phyloP scores from a whole-genome alignment of 345 rosid species.

The Melaleuca alternifolia region DNA sequence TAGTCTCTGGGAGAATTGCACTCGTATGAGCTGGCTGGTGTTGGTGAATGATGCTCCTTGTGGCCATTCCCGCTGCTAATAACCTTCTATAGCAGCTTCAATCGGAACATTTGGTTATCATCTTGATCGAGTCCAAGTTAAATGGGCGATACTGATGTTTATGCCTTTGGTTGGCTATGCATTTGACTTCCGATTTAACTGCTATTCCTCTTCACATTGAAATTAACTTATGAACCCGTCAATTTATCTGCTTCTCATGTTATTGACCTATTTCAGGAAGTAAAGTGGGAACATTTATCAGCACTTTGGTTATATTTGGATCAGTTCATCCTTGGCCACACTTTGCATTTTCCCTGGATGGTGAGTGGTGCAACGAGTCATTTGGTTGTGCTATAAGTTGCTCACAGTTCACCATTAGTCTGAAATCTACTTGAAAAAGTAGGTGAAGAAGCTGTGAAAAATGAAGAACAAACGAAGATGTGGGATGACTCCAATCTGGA shows the following conservation, averaged over 20 bases:
- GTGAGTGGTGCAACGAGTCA: background rate
- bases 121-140: background rate
- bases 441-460: conserved; percentile 23
- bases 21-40: no score
- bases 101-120: background rate
- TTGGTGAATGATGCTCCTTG: no score
- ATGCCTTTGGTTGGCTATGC: background rate
- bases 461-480: conserved; percentile 4
- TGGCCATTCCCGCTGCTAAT: background rate
- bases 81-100: background rate
- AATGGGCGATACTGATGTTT: background rate
- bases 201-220: background rate
- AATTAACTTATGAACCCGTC: background rate
- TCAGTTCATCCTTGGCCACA: conserved; percentile 2
- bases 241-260: background rate
- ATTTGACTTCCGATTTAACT: background rate
- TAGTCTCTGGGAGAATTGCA: background rate
- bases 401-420: background rate
- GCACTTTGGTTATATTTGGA: conserved; percentile 20
- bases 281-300: conserved; percentile 11
- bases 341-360: background rate
- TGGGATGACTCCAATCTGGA: conserved; percentile 4
- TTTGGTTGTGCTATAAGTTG: background rate
- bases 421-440: background rate
- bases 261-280: conserved; percentile 11